phyloP scores from a whole-genome alignment of 2,329 filamentous ascomycete genomes.

The Penicillium sp. region DNA sequence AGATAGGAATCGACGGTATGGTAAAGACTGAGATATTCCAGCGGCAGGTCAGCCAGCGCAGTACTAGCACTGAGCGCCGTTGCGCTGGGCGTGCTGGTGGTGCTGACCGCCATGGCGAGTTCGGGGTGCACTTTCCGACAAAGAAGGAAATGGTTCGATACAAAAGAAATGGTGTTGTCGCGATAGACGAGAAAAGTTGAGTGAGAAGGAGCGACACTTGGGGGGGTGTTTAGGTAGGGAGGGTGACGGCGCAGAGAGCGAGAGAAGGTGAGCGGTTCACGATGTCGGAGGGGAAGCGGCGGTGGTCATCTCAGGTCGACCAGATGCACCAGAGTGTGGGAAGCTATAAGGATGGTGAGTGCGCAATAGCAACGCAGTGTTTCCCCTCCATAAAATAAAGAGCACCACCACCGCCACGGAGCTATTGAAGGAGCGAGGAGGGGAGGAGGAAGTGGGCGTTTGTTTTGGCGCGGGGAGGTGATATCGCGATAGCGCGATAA shows the following conservation, averaged over 20 bases:
- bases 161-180: constrained; percentile 17
- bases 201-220: constrained; percentile 6
- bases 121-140: constrained; percentile 14
- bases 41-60: constrained; percentile 74
- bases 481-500: constrained; percentile 30
- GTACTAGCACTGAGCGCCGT: constrained; percentile 62
- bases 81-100: constrained; percentile 32
- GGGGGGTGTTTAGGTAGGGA: not conserved
- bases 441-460: constrained; percentile 6
- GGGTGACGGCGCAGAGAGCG: constrained; percentile 3
- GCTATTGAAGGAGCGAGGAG: constrained; percentile 5
- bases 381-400: constrained; percentile 25
- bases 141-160: constrained; percentile 1
- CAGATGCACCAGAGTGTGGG: too few species aligned
- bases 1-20: constrained; percentile 82
- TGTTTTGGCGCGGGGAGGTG: constrained; percentile 29
- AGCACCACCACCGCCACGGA: constrained; percentile 2
- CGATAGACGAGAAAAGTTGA: constrained; percentile 16
- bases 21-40: constrained; percentile 84
- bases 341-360: too few species aligned
- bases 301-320: constrained; percentile 9
- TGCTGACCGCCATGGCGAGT: constrained; percentile 68
- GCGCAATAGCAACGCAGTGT: constrained; percentile 14
- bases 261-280: not conserved
- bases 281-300: constrained; percentile 16